These are phyloP conservation scores for Ramalina intermedia DNA, from an alignment of 495 filamentous ascomycete species.

Conservation along the genomic window DNA sequence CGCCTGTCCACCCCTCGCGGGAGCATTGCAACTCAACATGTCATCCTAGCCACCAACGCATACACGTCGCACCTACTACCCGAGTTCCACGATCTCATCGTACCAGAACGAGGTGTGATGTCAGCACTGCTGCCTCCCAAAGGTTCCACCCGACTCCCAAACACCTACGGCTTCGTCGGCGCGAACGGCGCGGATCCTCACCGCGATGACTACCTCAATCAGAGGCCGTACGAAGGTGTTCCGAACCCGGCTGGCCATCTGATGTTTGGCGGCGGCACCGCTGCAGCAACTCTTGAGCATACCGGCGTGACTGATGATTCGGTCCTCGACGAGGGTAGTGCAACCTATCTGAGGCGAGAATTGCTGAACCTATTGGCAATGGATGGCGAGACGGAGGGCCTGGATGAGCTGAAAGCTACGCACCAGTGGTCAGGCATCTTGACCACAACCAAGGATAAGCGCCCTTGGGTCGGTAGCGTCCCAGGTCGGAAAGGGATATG, in stretches of 20 bases:
- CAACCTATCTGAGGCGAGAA: conserved; percentile 33
- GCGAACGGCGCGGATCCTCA: conserved; percentile 23
- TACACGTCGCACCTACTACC: conserved; percentile 64
- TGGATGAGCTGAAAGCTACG: conserved; percentile 33
- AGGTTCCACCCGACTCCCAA: conserved; percentile 27
- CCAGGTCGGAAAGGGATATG: conserved; percentile 35
- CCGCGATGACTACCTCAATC: conserved; percentile 61
- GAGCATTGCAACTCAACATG: conserved; percentile 35
- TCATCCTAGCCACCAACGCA: conserved; percentile 68
- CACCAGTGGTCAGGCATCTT: conserved; percentile 73
- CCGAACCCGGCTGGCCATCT: conserved; percentile 36
- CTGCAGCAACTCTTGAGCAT: conserved; percentile 30
- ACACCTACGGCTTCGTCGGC: conserved; percentile 49
- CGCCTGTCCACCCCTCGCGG: conserved; percentile 49
- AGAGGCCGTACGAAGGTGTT: conserved; percentile 36
- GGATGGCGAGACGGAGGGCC: conserved; percentile 23
- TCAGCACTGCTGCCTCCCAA: conserved; percentile 43
- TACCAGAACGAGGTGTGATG: conserved; percentile 64
- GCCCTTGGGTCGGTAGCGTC: conserved; percentile 54
- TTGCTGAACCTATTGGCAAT: conserved; percentile 26
- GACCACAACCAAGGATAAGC: conserved; percentile 56
- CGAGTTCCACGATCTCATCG: conserved; percentile 50
- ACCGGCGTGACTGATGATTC: conserved; percentile 44
- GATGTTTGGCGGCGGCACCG: conserved; percentile 51
- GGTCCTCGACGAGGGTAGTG: conserved; percentile 35